These are phyloP conservation scores for Aleurites moluccanus DNA, from an alignment of 441 rosid species.

Conservation along the genomic window DNA sequence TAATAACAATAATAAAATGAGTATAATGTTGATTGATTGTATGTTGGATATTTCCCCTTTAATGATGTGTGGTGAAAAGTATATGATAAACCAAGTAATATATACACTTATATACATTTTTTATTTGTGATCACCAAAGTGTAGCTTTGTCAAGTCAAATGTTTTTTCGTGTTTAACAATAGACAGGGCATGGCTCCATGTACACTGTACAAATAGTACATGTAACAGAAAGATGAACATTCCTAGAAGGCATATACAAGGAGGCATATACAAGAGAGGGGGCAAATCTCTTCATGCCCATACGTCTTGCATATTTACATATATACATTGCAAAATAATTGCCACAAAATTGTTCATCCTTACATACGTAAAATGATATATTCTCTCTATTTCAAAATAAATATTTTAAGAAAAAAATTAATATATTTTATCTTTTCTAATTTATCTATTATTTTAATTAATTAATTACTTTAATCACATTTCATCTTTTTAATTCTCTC, in stretches of 20 bases:
- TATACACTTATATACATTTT: not conserved
- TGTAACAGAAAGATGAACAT: not conserved
- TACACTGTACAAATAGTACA: not conserved
- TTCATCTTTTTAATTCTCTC: too few relatives aligned
- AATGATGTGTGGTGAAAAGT: not conserved
- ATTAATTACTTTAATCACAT: too few relatives aligned
- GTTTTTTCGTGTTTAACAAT: not conserved
- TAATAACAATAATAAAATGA: not conserved
- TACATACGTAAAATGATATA: too few relatives aligned
- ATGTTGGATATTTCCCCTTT: not conserved
- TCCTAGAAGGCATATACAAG: not conserved
- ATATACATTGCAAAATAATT: conserved; percentile 3
- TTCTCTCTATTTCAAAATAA: too few relatives aligned
- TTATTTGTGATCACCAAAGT: not conserved
- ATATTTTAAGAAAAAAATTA: too few relatives aligned
- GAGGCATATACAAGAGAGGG: too few relatives aligned
- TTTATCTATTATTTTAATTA: too few relatives aligned
- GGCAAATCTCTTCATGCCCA: not conserved
- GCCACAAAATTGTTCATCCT: not conserved
- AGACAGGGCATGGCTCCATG: not conserved
- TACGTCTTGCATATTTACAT: not conserved
- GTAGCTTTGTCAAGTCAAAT: not conserved
- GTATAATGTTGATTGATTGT: not conserved
- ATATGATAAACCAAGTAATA: not conserved
- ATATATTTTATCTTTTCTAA: too few relatives aligned